Conservation (phyloP, 2,329 filamentous ascomycete genomes). For the Tolypocladium tundrense region DNA sequence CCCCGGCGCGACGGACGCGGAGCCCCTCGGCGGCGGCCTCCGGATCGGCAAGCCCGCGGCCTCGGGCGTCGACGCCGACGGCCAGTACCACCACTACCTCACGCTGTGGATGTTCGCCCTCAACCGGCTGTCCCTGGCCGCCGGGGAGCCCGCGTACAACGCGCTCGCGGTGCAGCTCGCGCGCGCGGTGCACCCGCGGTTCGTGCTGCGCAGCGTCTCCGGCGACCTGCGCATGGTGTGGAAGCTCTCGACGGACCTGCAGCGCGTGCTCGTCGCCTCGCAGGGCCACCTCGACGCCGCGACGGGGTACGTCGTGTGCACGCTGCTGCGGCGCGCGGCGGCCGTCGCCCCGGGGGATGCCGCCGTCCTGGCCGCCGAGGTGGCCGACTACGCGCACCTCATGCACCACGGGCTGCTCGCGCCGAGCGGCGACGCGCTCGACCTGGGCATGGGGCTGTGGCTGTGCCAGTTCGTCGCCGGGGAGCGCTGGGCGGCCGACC, state of each 20-base stretch:
- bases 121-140: conserved; percentile 39
- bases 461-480: conserved; percentile 38
- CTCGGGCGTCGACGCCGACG: conserved; percentile 40
- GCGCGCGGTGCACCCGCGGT: conserved; percentile 39
- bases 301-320: conserved; percentile 41
- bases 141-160: conserved; percentile 35
- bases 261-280: conserved; percentile 31
- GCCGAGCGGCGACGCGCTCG: conserved; percentile 39
- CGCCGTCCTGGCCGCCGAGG: conserved; percentile 31
- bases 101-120: conserved; percentile 55
- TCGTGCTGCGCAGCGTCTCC: conserved; percentile 24
- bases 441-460: conserved; percentile 51
- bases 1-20: conserved; percentile 37
- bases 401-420: conserved; percentile 32
- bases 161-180: conserved; percentile 40
- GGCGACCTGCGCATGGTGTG: conserved; percentile 34
- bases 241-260: conserved; percentile 43
- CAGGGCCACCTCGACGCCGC: conserved; percentile 48
- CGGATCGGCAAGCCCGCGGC: conserved; percentile 46
- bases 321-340: conserved; percentile 31
- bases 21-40: conserved; percentile 43
- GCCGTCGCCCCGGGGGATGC: conserved; percentile 14
- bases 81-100: conserved; percentile 52
- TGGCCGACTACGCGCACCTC: conserved; percentile 39
- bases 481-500: conserved; percentile 35